Evolutionary conservation across 2,329 filamentous ascomycete species (phyloP), one percentile per base, ranked within the genome.

Genomic region (Sphaerulina populicola): DNA sequence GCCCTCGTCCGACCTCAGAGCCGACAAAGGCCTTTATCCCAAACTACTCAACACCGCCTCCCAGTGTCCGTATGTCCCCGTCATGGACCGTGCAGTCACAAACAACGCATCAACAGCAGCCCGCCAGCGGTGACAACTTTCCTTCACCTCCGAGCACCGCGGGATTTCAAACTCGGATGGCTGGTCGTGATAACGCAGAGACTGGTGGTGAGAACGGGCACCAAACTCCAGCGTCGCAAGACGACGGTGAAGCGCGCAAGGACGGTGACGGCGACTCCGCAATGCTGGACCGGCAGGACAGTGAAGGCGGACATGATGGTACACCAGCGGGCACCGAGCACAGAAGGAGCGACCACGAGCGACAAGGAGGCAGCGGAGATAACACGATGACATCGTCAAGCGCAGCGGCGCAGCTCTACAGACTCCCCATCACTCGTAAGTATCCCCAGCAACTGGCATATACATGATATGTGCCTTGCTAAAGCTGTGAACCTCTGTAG

Each of bases 321-420:
- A 54, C 49, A 35, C 12, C 31, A 51, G 47, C 42, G 44, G 62
- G 65, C 42, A 59, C 60, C 47, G 61, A 66, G 51, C 64, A 72
- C 66, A 70, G 68, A 65, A 66, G 64, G 51, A 71, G 71, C 47
- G 69, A 75, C 59, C 73, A 75, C 63, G 69, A 75, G 62, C 70
- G 72, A 70, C 66, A 71, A 67, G 54, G 36, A 48, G 43, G 29
- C 15, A 37, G 36, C 27, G 49, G 37, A 39, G 29, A 40, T 1
- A 44, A 47, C 21, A 29, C 47, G 21, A 46, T 45, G 15, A 42
- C 30, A 36, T 42, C 46, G 7, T 35, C 38, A 14, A 11, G 31
- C 21, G 51, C 44, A 15, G 42, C 52, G 43, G 54, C 53, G 43
- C 48, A 52, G 47, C 58, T 66, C 11, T 63, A 61, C 55, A 63